phyloP scores from a whole-genome alignment of 2,329 filamentous ascomycete genomes.

The Cephalotrichum gorgonifer region DNA sequence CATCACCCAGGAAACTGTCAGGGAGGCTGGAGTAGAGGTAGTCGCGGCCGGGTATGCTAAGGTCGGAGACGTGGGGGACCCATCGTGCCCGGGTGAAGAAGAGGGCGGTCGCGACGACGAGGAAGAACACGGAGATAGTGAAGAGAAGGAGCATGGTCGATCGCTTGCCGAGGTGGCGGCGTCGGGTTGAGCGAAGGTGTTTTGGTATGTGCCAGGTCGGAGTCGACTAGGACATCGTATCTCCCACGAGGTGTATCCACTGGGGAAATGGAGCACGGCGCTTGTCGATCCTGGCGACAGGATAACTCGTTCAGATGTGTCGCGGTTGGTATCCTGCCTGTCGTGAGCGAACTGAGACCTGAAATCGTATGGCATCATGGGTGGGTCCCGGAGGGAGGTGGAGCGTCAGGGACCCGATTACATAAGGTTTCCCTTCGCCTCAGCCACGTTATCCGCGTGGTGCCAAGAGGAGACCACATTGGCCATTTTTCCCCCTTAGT shows the following conservation, averaged over 20 bases:
- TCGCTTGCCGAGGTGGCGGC: background rate
- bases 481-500: too few species aligned
- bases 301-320: background rate
- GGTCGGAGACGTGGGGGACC: constrained; percentile 57
- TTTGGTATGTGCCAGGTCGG: background rate
- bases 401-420: background rate
- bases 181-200: background rate
- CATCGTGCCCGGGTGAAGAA: constrained; percentile 75
- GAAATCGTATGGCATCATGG: background rate
- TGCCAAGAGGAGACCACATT: too few species aligned
- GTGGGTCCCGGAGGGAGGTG: background rate
- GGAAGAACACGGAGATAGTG: constrained; percentile 59
- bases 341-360: background rate
- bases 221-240: constrained; percentile 3
- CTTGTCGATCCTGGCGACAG: background rate
- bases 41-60: constrained; percentile 39
- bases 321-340: background rate
- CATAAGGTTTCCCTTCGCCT: background rate
- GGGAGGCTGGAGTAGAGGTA: constrained; percentile 73
- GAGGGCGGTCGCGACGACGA: constrained; percentile 62
- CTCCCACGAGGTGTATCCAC: background rate
- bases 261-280: background rate
- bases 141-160: constrained; percentile 41
- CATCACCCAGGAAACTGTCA: constrained; percentile 67
- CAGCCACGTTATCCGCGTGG: background rate